phyloP scores from a whole-genome alignment of 2,329 filamentous ascomycete genomes.

The Leptographium lundbergii region DNA sequence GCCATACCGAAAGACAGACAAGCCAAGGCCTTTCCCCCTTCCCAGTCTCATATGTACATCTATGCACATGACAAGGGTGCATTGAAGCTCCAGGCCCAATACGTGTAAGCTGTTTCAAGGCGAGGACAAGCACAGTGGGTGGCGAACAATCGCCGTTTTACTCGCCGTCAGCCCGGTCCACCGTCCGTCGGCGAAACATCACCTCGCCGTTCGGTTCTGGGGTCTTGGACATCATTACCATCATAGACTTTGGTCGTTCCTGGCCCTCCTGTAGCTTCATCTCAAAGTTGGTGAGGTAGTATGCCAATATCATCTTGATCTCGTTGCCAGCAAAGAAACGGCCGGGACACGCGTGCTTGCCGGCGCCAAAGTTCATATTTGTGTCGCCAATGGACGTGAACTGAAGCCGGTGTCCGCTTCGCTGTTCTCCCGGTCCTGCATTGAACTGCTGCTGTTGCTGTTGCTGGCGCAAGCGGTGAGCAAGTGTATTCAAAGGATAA shows the following conservation, averaged over 20 bases:
- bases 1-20: too few relatives aligned
- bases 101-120: background rate
- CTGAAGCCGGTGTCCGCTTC: conserved; percentile 26
- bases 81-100: too few relatives aligned
- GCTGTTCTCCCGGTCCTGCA: background rate
- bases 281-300: conserved; percentile 30
- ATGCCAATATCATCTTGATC: conserved; percentile 31
- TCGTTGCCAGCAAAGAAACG: conserved; percentile 34
- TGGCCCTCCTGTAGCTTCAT: conserved; percentile 25
- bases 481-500: background rate
- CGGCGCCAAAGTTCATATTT: conserved; percentile 34
- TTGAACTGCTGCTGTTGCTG: conserved; percentile 18
- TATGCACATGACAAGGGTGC: too few relatives aligned
- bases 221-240: conserved; percentile 29
- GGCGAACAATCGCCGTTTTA: background rate
- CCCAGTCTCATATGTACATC: too few relatives aligned
- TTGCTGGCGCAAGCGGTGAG: conserved; percentile 20
- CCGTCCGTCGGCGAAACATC: conserved; percentile 23
- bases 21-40: too few relatives aligned
- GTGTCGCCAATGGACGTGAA: conserved; percentile 29
- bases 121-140: background rate
- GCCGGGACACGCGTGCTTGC: conserved; percentile 34
- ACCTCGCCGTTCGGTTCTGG: conserved; percentile 27
- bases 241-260: conserved; percentile 26
- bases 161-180: background rate